phyloP scores from a whole-genome alignment of 1,284 basidiomycete genomes.

The Ustilago nuda region DNA sequence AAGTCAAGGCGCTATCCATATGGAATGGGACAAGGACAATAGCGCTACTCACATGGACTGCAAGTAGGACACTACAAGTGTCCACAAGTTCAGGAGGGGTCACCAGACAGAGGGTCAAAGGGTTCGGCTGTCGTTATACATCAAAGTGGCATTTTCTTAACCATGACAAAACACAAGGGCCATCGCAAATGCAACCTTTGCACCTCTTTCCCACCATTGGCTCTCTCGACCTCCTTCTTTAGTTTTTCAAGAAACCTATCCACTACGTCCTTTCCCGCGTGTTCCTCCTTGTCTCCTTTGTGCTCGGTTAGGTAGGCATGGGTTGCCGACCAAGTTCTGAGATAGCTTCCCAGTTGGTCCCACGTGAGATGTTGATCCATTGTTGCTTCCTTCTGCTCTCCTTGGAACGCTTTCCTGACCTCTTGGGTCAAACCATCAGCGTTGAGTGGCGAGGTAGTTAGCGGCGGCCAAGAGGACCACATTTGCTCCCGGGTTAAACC shows the following conservation, averaged over 20 bases:
- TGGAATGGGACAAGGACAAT: too few species aligned
- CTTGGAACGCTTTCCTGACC: slow-evolving; percentile 12
- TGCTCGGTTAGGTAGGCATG: slow-evolving; percentile 78
- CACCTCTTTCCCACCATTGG: slow-evolving; percentile 27
- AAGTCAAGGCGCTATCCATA: too few species aligned
- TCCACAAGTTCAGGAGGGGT: too few species aligned
- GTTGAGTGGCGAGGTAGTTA: slow-evolving; percentile 10
- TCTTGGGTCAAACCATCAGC: background rate
- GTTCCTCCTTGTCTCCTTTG: slow-evolving; percentile 73
- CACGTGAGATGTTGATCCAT: slow-evolving; percentile 77
- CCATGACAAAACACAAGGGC: slow-evolving; percentile 52
- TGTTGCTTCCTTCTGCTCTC: slow-evolving; percentile 6
- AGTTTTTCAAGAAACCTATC: slow-evolving; percentile 36
- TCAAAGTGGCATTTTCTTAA: slow-evolving; percentile 29
- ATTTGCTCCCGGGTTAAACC: slow-evolving; percentile 25
- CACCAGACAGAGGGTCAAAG: too few species aligned
- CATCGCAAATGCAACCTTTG: slow-evolving; percentile 39
- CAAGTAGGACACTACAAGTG: too few species aligned
- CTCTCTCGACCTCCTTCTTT: slow-evolving; percentile 13
- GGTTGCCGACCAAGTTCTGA: slow-evolving; percentile 79
- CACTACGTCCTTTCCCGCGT: slow-evolving; percentile 43
- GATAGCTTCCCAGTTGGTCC: slow-evolving; percentile 77
- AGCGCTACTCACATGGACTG: too few species aligned
- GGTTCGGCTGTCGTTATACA: background rate
- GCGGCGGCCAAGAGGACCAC: slow-evolving; percentile 33